A percentile compares a stretch with the other conserved stretches of the same genome.
Evolutionary conservation across 2,329 filamentous ascomycete genomes (phyloP).

Genomic region (Tolypocladium nubicola): DNA sequence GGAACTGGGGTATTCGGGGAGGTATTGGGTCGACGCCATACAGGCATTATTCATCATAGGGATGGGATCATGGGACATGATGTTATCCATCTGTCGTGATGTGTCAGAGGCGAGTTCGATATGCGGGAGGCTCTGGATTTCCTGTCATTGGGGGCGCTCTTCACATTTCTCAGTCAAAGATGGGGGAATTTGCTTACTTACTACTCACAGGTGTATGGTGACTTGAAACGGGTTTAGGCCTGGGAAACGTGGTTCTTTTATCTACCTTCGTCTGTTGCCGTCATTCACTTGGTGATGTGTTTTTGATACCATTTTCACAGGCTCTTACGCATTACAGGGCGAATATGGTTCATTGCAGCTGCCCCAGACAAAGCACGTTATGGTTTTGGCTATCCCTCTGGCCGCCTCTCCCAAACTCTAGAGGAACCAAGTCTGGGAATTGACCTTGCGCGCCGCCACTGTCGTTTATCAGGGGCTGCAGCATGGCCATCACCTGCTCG

Average conservation of each 20-base stretch:
- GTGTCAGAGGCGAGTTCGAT: not conserved
- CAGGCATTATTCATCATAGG: not conserved
- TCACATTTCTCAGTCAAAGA: not conserved
- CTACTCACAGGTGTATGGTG: not conserved
- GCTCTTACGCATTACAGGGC: not conserved
- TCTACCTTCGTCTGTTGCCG: not conserved
- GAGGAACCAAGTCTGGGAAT: constrained; percentile 8
- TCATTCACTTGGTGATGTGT: too few relatives aligned
- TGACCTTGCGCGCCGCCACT: not conserved
- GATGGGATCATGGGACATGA: not conserved
- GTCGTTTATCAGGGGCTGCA: constrained; percentile 11
- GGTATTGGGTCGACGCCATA: not conserved
- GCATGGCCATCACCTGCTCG: constrained; percentile 12
- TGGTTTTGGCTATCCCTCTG: not conserved
- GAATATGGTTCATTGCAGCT: not conserved
- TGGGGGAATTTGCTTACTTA: not conserved
- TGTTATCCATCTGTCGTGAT: not conserved
- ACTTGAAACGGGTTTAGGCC: not conserved
- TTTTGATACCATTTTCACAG: not conserved
- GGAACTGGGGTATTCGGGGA: not conserved
- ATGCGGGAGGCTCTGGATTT: not conserved
- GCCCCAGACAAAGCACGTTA: constrained; percentile 7
- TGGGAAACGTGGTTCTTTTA: not conserved
- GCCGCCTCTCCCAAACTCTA: constrained; percentile 9
- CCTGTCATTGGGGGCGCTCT: not conserved